Evolutionary conservation across 2,329 filamentous ascomycete species (phyloP), one percentile per base, ranked within the genome.

Genomic region (Claviceps sp.): DNA sequence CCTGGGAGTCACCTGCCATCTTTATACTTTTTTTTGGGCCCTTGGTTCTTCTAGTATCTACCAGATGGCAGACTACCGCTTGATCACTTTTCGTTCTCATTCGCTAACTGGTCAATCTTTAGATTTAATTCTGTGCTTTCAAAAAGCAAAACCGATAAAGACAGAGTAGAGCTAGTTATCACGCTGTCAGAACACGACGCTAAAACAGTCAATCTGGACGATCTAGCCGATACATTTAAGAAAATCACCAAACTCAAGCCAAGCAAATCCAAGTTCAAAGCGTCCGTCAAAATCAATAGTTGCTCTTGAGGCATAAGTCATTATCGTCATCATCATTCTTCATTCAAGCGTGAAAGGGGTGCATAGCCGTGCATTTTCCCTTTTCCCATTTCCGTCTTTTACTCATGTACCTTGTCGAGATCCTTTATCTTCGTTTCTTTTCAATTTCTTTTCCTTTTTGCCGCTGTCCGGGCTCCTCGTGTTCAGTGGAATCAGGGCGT

Each of bases 81-180:
- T 48, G 3, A 16, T 26, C 24, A 34, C 20, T 24, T 16, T 9
- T 37, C 16, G 8, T 26, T 26, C 14, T 18, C 20, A 22, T 50
- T 34, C n/a, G 24, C 48, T 50, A 4, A 24, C 41, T 24, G n/a
- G 6, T 13, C 13, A 11, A 13, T 18, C 13, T 16, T 13, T 38
- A 22, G 57, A 5, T 52, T 58, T 13, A 30, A 47, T 7, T 37
- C 54, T n/a, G 18, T 44, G 4, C 30, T 52, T 24, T 44, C 22
- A 26, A 37, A 51, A n/a, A 51, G 30, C 4, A 50, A 56, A 40
- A 59, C 66, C 40, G 61, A 62, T 14, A 71, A 71, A 50, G 57
- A 65, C 52, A 67, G 63, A 51, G 56, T 73, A 47, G 54, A 60
- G n/a, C 58, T 74, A 37, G 62, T 59, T 11, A 65, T 74, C 20